Evolutionary conservation across 2,329 filamentous ascomycete species (phyloP).

Genomic region (Cryphonectria carpinicola): DNA sequence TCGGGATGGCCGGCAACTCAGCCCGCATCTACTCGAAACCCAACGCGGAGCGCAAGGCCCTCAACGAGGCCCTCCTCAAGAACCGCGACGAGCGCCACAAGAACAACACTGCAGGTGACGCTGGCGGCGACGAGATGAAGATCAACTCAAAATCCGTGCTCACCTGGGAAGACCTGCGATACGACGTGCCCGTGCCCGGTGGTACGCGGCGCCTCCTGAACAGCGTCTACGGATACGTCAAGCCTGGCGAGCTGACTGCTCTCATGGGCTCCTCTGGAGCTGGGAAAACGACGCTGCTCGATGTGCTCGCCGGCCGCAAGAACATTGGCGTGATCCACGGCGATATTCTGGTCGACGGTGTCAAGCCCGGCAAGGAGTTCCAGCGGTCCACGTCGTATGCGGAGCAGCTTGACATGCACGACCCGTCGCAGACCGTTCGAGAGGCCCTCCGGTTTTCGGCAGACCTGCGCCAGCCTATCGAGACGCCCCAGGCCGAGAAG

Average conservation of each 20-base stretch:
- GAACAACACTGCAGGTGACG: slow-evolving; percentile 49
- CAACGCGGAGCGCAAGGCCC: slow-evolving; percentile 65
- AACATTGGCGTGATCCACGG: slow-evolving; percentile 64
- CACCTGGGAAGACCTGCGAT: slow-evolving; percentile 86
- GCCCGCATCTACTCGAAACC: slow-evolving; percentile 77
- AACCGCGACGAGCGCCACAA: slow-evolving; percentile 62
- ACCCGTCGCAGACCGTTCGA: slow-evolving; percentile 64
- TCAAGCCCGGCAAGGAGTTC: slow-evolving; percentile 61
- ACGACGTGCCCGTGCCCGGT: slow-evolving; percentile 66
- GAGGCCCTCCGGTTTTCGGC: slow-evolving; percentile 68
- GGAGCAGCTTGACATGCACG: slow-evolving; percentile 66
- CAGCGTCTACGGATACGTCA: slow-evolving; percentile 69
- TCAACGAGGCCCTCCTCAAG: slow-evolving; percentile 65
- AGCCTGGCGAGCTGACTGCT: slow-evolving; percentile 76
- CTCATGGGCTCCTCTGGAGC: slow-evolving; percentile 85
- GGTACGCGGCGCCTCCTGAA: slow-evolving; percentile 60
- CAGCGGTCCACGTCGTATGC: slow-evolving; percentile 66
- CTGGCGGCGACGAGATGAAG: slow-evolving; percentile 53
- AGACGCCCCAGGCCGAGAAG: slow-evolving; percentile 58
- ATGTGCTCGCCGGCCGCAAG: slow-evolving; percentile 69
- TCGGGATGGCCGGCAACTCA: slow-evolving; percentile 78
- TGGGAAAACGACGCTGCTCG: slow-evolving; percentile 83
- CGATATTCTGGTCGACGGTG: slow-evolving; percentile 60
- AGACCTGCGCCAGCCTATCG: slow-evolving; percentile 60
- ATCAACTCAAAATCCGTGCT: slow-evolving; percentile 69